Evolutionary conservation across 2,329 filamentous ascomycete genomes (phyloP), one percentile per base, ranked within the genome.

Genomic region (Penicillium sp.): DNA sequence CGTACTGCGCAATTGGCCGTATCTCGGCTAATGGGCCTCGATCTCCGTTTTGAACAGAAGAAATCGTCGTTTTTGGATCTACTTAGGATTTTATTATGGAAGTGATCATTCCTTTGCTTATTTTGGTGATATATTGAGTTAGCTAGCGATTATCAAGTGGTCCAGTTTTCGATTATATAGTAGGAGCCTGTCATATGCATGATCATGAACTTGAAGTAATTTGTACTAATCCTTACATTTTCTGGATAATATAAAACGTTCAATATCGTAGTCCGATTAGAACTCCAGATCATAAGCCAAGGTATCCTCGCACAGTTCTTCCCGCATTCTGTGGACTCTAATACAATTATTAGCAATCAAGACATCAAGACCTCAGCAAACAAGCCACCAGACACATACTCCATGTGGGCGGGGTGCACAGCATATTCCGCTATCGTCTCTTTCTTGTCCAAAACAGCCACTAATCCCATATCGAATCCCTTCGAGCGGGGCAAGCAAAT

Each of bases 391-490:
- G 11, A 33, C 50, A 71, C 75, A 53, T 69, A 80, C 78, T 75
- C 72, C 56, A 75, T 57, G 68, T 81, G 79, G 27, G 76, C 77
- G 45, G 77, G 77, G 69, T 80, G 79, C 46, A 65, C 65, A 3
- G 75, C 77, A 69, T 80, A 81, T 10, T 68, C 70, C 47, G 69
- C 66, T 5, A 80, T 61, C 67, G 79, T 69, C 35, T 76, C 76
- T 3, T 72, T 58, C 43, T 74, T 75, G 59, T 80, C 78, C 61
- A 81, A 56, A 6, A 79, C 69, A 5, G 78, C 77, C n/a, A 81
- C 73, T 11, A 81, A 58, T 2, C 74, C 78, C 70, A 78, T 72
- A 63, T 80, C 67, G 55, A 75, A 81, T 1, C 78, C 79, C 52
- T 79, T 73, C 21, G 75, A 73, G 37, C 78, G 70, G 31, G 75